A percentile compares a stretch with the other conserved stretches of the same genome.
Evolutionary conservation across 371 early-diverging fungal species (phyloP).

Genomic region (Mortierella sp.): DNA sequence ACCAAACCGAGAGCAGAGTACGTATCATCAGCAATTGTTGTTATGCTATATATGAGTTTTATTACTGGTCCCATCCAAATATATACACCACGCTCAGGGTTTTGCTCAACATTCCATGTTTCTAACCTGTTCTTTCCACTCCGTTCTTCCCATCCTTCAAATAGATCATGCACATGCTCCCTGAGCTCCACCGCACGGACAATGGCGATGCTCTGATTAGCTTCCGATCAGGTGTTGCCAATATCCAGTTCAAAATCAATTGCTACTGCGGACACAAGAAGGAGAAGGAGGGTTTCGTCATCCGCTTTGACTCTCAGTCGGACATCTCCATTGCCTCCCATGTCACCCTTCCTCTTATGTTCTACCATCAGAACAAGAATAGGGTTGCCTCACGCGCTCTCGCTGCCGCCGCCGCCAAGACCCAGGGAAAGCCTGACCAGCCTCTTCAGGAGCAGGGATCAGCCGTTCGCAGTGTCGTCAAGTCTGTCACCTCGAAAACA

Average conservation of each 20-base stretch:
- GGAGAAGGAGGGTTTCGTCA: slow-evolving; percentile 58
- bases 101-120: background rate
- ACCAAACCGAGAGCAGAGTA: slow-evolving; percentile 56
- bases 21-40: background rate
- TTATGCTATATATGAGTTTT: background rate
- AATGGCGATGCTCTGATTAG: slow-evolving; percentile 52
- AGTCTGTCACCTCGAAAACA: slow-evolving; percentile 41
- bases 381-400: slow-evolving; percentile 50
- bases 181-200: slow-evolving; percentile 54
- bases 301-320: slow-evolving; percentile 54
- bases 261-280: slow-evolving; percentile 58
- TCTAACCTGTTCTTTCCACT: background rate
- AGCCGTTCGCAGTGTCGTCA: slow-evolving; percentile 35
- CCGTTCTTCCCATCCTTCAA: background rate
- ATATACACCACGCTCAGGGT: background rate
- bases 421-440: slow-evolving; percentile 22
- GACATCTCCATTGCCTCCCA: slow-evolving; percentile 51
- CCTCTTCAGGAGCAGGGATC: slow-evolving; percentile 29
- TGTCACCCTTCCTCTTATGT: slow-evolving; percentile 56
- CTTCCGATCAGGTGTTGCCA: slow-evolving; percentile 52
- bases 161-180: slow-evolving; percentile 57
- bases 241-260: slow-evolving; percentile 59
- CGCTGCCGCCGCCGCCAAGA: slow-evolving; percentile 37
- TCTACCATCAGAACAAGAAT: slow-evolving; percentile 59
- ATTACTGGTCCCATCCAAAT: background rate